Percentiles rank a stretch among this genome's conserved stretches.
These are phyloP conservation scores for Mycena galopus DNA, from an alignment of 768 basidiomycete genomes.

Conservation along the genomic window DNA sequence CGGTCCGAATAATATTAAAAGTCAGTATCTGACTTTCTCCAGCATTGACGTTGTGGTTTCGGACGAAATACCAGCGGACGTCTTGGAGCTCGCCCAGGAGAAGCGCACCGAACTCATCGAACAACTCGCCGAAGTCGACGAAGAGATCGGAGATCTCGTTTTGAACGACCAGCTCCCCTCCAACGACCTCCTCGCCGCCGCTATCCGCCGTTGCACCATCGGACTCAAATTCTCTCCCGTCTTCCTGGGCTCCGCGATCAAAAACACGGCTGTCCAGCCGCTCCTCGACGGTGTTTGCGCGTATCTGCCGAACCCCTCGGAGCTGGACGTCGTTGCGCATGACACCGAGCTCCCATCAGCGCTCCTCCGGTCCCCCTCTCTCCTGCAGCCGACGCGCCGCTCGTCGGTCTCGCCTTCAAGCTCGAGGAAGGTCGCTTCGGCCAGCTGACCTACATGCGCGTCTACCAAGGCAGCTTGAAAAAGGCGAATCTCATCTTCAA, in stretches of 20 bases:
- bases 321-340: constrained; percentile 83
- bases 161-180: constrained; percentile 86
- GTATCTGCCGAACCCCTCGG: constrained; percentile 93
- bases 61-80: constrained; percentile 87
- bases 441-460: constrained; percentile 97
- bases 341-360: constrained; percentile 78
- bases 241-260: constrained; percentile 96
- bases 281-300: constrained; percentile 94
- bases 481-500: constrained; percentile 90
- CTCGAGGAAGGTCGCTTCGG: constrained; percentile 97
- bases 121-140: constrained; percentile 96
- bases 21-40: neutral
- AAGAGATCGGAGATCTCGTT: constrained; percentile 92
- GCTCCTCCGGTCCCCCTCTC: constrained; percentile 81
- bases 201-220: constrained; percentile 91
- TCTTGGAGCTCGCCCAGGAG: constrained; percentile 79
- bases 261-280: constrained; percentile 96
- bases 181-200: constrained; percentile 79
- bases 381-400: constrained; percentile 87
- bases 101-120: constrained; percentile 95
- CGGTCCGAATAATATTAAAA: neutral
- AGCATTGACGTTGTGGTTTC: constrained; percentile 85
- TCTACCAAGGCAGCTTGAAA: constrained; percentile 95
- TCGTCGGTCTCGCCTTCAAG: constrained; percentile 98
- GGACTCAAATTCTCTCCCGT: constrained; percentile 94